These are phyloP conservation scores for Phytopythium sindhum DNA, from an alignment of 352 stramenopile species.

Conservation along the genomic window DNA sequence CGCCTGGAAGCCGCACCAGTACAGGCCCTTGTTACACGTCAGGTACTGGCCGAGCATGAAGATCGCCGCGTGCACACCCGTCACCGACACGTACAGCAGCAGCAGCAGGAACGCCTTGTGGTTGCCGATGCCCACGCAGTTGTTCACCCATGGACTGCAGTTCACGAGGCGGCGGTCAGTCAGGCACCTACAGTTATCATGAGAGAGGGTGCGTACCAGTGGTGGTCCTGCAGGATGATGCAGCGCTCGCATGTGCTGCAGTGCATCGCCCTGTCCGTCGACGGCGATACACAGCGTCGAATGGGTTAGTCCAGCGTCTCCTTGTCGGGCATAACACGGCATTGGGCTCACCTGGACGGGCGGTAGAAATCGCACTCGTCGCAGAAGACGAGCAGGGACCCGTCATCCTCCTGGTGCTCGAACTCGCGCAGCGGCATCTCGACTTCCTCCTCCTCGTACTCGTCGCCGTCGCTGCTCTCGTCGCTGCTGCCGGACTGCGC, in stretches of 20 bases:
- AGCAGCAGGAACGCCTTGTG: conserved; percentile 80
- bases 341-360: conserved; percentile 41
- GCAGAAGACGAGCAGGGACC: conserved; percentile 74
- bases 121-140: conserved; percentile 82
- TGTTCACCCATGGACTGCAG: conserved; percentile 83
- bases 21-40: conserved; percentile 27
- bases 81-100: conserved; percentile 69
- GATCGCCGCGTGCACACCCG: conserved; percentile 48
- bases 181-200: too few species aligned
- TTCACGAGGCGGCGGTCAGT: not conserved
- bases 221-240: conserved; percentile 78
- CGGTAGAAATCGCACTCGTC: conserved; percentile 79
- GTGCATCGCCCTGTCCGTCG: conserved; percentile 51
- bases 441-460: conserved; percentile 46
- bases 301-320: not conserved
- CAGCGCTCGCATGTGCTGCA: conserved; percentile 77
- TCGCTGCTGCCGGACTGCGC: not conserved
- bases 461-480: conserved; percentile 13
- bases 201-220: conserved; percentile 48
- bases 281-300: not conserved
- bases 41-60: conserved; percentile 51
- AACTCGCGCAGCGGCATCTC: conserved; percentile 67
- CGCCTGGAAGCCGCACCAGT: conserved; percentile 60
- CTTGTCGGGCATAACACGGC: not conserved
- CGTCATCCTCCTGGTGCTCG: conserved; percentile 68